phyloP scores from a whole-genome alignment of 345 rosid species.

The Lenwebbia sp. region DNA sequence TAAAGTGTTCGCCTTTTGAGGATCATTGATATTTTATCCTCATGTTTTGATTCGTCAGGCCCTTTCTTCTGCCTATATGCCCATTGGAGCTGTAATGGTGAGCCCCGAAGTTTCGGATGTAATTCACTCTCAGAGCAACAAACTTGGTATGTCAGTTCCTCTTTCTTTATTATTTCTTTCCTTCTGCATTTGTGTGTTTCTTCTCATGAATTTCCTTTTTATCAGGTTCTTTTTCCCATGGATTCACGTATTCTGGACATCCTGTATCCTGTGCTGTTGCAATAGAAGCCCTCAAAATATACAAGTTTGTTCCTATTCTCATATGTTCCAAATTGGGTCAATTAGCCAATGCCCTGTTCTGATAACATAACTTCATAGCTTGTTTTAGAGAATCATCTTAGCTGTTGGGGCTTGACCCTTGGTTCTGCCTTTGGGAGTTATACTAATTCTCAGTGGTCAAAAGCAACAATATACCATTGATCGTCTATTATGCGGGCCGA shows the following conservation, averaged over 20 bases:
- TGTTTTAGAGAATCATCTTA: not conserved
- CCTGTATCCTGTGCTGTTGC: slow-evolving; percentile 94
- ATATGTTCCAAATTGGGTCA: not conserved
- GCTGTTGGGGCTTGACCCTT: not conserved
- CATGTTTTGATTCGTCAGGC: slow-evolving; percentile 34
- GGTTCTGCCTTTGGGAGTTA: not conserved
- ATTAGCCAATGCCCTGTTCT: not conserved
- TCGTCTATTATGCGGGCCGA: not conserved
- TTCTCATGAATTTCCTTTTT: not conserved
- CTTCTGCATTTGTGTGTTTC: not conserved
- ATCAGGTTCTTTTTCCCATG: slow-evolving; percentile 80
- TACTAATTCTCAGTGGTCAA: not conserved
- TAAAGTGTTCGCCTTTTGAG: not conserved
- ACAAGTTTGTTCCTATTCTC: slow-evolving; percentile 33
- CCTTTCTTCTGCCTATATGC: slow-evolving; percentile 87
- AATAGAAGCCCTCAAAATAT: slow-evolving; percentile 61
- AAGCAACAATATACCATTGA: not conserved
- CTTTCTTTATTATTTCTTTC: not conserved
- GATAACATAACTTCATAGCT: not conserved
- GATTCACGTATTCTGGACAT: slow-evolving; percentile 96
- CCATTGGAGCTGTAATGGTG: slow-evolving; percentile 84
- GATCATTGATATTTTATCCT: not conserved
- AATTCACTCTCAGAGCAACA: slow-evolving; percentile 85
- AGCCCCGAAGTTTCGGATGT: slow-evolving; percentile 85
- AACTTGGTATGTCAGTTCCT: slow-evolving; percentile 50